Evolutionary conservation across 2,329 filamentous ascomycete species (phyloP).

Genomic region (Neofusicoccum sp.): DNA sequence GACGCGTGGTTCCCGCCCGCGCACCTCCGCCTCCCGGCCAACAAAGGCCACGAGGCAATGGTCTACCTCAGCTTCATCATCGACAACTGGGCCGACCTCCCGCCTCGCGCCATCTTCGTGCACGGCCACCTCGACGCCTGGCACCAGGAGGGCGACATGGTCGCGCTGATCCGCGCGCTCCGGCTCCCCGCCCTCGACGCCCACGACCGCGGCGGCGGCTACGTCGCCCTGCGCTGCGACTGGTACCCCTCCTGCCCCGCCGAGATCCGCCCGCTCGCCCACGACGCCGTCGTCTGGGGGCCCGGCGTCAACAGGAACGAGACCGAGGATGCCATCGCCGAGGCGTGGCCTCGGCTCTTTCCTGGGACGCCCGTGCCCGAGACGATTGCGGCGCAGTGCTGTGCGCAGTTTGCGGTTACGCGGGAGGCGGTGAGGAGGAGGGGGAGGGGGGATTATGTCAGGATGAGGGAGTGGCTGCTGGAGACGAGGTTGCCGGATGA

Average conservation of each 20-base stretch:
- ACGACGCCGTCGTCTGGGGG: constrained; percentile 17
- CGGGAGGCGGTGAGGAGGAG: constrained; percentile 11
- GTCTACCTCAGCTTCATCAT: constrained; percentile 23
- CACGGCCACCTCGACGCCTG: constrained; percentile 21
- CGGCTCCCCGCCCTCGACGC: constrained; percentile 9
- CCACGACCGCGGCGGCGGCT: constrained; percentile 5
- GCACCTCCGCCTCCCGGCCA: constrained; percentile 15
- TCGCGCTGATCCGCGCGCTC: constrained; percentile 12
- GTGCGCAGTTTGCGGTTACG: constrained; percentile 23
- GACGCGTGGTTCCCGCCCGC: constrained; percentile 18
- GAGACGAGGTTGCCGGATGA: constrained; percentile 17
- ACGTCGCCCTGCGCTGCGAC: constrained; percentile 20
- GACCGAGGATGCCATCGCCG: constrained; percentile 13
- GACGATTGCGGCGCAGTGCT: constrained; percentile 19
- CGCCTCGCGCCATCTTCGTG: constrained; percentile 18
- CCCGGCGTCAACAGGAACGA: constrained; percentile 19
- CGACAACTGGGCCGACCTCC: constrained; percentile 19
- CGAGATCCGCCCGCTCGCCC: constrained; percentile 18
- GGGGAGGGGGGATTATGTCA: constrained; percentile 6
- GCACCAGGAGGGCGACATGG: constrained; percentile 21
- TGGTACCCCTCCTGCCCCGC: constrained; percentile 21
- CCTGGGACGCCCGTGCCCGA: constrained; percentile 1
- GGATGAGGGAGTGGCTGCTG: constrained; percentile 20
- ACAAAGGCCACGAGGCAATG: constrained; percentile 24
- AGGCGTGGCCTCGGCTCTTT: constrained; percentile 20